Evolutionary conservation across 371 early-diverging fungal genomes (phyloP).

Genomic region (Mucor circinelloides): DNA sequence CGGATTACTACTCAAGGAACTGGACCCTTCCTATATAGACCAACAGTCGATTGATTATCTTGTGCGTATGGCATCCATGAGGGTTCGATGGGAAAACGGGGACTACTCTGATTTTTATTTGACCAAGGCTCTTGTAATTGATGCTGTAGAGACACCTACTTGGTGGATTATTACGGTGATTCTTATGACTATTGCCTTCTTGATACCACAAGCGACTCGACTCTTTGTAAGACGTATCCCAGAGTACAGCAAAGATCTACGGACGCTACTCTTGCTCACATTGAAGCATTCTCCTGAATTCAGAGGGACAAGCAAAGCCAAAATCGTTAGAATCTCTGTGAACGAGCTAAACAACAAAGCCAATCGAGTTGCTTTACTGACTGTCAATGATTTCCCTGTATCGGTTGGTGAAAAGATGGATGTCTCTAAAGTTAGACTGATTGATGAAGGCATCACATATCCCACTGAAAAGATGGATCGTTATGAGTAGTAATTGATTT

Average conservation of each 20-base stretch:
- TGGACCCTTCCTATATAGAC: neutral
- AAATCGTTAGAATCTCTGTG: no score
- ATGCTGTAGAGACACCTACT: neutral
- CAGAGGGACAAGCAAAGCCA: no score
- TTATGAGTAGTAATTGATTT: no score
- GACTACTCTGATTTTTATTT: neutral
- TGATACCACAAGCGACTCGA: neutral
- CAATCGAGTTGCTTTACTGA: no score
- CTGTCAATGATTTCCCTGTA: no score
- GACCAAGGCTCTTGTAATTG: neutral
- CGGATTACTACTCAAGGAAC: neutral
- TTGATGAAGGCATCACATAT: no score
- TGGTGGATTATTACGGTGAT: neutral
- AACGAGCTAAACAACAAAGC: no score
- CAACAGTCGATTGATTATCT: neutral
- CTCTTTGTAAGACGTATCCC: neutral
- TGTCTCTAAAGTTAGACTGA: no score
- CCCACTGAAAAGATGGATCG: no score
- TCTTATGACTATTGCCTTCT: neutral
- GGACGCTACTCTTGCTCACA: neutral
- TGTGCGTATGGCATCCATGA: neutral
- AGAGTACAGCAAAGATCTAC: neutral
- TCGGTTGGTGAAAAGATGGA: no score
- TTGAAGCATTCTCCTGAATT: neutral
- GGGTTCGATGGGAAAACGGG: neutral